Evolutionary conservation across 2,329 filamentous ascomycete genomes (phyloP).

Genomic region (Cytospora schulzeri): DNA sequence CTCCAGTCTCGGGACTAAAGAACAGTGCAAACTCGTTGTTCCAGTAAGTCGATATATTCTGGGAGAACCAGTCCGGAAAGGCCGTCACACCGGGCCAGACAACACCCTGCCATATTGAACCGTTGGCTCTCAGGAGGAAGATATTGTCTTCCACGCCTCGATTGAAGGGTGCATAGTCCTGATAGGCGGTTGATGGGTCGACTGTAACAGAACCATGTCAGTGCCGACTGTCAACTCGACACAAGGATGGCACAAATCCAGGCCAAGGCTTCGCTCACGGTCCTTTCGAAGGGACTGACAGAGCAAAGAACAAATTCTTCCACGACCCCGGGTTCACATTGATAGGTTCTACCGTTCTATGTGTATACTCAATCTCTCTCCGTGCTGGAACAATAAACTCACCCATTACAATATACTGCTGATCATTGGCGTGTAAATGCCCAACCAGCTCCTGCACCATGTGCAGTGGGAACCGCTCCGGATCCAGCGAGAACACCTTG

Average conservation of each 20-base stretch:
- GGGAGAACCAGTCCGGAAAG: constrained; percentile 77
- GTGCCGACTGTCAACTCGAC: constrained; percentile 58
- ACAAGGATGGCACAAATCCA: background rate
- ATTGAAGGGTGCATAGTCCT: constrained; percentile 47
- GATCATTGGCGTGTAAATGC: constrained; percentile 66
- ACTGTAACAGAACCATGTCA: constrained; percentile 79
- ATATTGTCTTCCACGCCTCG: constrained; percentile 46
- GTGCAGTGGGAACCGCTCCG: constrained; percentile 61
- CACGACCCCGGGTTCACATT: too few species aligned
- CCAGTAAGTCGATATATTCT: constrained; percentile 68
- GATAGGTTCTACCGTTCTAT: too few species aligned
- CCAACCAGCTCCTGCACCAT: constrained; percentile 67
- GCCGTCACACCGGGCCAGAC: constrained; percentile 77
- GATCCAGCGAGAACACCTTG: constrained; percentile 66
- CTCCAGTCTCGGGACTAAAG: constrained; percentile 63
- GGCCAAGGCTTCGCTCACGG: background rate
- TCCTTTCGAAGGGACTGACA: background rate
- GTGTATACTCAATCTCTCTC: too few species aligned
- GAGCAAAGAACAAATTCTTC: too few species aligned
- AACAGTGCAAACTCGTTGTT: constrained; percentile 66
- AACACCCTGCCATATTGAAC: constrained; percentile 60
- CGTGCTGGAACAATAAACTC: background rate
- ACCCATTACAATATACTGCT: constrained; percentile 72
- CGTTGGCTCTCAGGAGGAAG: constrained; percentile 56
- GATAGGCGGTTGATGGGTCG: constrained; percentile 64